Base-by-base conservation (phyloP, 1,284 basidiomycete species). In the Irpex rosettiformis region DNA sequence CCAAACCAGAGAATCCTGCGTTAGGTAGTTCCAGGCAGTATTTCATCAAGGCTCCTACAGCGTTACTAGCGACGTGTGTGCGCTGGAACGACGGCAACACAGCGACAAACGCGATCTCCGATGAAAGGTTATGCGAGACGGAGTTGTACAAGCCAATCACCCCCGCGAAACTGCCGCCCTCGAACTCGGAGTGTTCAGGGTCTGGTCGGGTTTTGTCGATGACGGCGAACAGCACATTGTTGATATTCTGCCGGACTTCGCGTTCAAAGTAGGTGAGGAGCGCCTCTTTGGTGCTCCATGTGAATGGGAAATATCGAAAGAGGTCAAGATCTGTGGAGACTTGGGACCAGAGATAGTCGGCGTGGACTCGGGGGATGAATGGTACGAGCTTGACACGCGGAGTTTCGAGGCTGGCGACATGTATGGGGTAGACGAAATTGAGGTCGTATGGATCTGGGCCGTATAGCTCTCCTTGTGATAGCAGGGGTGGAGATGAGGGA, bases 31-130 rank as follows among this genome's bases (percentile, higher is more conserved):
- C 78, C 25, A 90, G 74, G n/a, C 74, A 70, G 63, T 83, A 85
- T 21, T 76, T 77, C 52, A 90, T 68, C 22, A 91, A 69, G 10
- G 89, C 69, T 0, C 83, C 83, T 29, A 83, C 74, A 0, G 86
- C 81, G 66, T 88, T 84, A 7, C 83, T 77, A 4, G 79, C 75
- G 55, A 91, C 80, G 63, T 88, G 83, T 2, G 84, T 87, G 33
- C 83, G 75, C 60, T 88, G 87, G 69, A 85, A 89, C 1, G 69
- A 67, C 2, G 84, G 84, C 4, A 85, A 73, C 45, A 80, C 76
- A 57, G 83, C 65, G 7, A 82, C 70, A 54, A 69, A 76, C 1
- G 77, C 82, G 57, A 88, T 77, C 62, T 87, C 83, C 3, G 76
- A 76, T 53, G 61, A 59, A 24, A 84, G 73, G 58, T 79, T 65